Percentiles rank a stretch among this genome's conserved stretches.
These are phyloP conservation scores for Cardamine resedifolia DNA, from an alignment of 345 rosid species.

Conservation along the genomic window DNA sequence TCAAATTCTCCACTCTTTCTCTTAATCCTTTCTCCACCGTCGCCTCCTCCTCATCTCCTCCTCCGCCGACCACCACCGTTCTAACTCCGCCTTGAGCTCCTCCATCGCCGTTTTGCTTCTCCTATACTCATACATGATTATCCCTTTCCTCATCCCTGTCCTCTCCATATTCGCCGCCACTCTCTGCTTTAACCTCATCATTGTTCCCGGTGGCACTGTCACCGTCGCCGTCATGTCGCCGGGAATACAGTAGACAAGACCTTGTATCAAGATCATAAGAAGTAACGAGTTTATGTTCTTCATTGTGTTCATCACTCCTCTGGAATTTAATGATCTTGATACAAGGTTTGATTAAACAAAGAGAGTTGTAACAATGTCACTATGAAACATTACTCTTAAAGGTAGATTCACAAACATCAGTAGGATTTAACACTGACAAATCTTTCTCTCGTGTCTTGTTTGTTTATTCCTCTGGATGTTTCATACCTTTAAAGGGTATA, in stretches of 20 bases:
- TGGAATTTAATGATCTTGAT: too few species aligned
- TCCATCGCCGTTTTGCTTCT: constrained; percentile 70
- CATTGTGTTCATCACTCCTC: constrained; percentile 85
- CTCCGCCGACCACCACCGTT: constrained; percentile 39
- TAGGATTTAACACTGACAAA: too few species aligned
- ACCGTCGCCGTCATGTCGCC: constrained; percentile 43
- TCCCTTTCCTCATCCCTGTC: constrained; percentile 54
- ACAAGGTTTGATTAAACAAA: too few species aligned
- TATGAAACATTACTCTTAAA: too few species aligned
- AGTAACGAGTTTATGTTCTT: constrained; percentile 80
- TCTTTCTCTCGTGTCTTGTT: too few species aligned
- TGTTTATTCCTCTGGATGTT: too few species aligned
- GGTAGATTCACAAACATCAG: too few species aligned
- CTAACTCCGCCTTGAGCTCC: constrained; percentile 74
- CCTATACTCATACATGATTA: constrained; percentile 65
- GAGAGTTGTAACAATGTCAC: too few species aligned
- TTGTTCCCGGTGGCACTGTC: constrained; percentile 61
- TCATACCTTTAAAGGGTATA: too few species aligned
- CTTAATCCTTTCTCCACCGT: constrained; percentile 47
- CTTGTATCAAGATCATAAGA: constrained; percentile 63
- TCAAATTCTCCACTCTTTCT: constrained; percentile 68
- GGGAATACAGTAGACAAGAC: constrained; percentile 67
- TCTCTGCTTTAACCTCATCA: constrained; percentile 74
- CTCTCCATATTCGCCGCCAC: constrained; percentile 61
- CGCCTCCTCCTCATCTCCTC: constrained; percentile 37